Base-by-base conservation (phyloP, 2,329 filamentous ascomycete genomes). In the Akanthomyces lecanii region DNA sequence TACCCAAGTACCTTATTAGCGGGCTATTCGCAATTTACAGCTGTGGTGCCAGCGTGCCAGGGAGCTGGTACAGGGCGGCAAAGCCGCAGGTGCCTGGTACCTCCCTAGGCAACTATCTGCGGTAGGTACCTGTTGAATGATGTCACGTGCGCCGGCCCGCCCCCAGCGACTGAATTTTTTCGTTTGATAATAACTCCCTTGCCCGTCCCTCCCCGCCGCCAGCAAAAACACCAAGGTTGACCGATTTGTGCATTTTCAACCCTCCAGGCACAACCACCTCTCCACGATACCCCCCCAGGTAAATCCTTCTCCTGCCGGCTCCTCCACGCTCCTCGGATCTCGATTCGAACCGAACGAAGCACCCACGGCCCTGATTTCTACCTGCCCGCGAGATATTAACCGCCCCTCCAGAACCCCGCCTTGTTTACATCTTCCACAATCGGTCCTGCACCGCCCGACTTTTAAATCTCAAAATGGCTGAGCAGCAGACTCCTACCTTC, bases 401-500 rank as follows among this genome's bases (percentile, higher is more conserved):
- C 67, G 66, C 67, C 69, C 67, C 66, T 67, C 67, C 69, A 77
- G 75, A 72, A 77, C 77, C 74, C 76, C 77, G 75, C 58, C 77
- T 77, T 81, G 78, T 79, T 81, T 79, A 79, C 77, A 75, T 76
- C 74, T 71, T 69, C 71, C 69, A 67, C 69, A 71, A 63, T 65
- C 67, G 65, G 66, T 70, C 66, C 66, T 65, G 42, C 18, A 55
- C 60, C 60, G 23, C 21, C 66, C 65, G 65, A 63, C 54, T 65
- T 66, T 69, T 59, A 66, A 67, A 70, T 71, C 68, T 74, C 72
- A 78, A 73, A 73, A 96, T 95, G 91, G 86, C 89, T 80, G 71
- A 66, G 44, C 69, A 74, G 67, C 70, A 73, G 77, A 77, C 73
- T 70, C 92, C 94, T 70, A 97, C 92, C 79, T 99, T 99, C 90